Conservation (phyloP, 2,329 filamentous ascomycete species). For the Coniochaeta hoffmannii region DNA sequence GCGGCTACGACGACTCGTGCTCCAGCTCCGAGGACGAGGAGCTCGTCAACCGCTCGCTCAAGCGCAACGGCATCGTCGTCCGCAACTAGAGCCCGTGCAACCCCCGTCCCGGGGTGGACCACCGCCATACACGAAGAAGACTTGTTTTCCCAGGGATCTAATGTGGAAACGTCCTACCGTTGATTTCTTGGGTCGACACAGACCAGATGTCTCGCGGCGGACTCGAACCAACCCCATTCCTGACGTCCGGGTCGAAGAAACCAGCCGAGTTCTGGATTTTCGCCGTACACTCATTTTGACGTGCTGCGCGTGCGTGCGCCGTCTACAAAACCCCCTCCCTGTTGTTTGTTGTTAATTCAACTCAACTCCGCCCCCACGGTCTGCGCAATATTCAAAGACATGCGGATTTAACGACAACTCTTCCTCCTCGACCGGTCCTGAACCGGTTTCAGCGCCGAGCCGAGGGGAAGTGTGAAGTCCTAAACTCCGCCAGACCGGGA, state of each 20-base stretch:
- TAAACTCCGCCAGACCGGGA: neutral
- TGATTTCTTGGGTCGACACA: neutral
- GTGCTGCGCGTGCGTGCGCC: neutral
- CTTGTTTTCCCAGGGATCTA: neutral
- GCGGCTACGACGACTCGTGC: conserved; percentile 68
- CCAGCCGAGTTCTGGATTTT: neutral
- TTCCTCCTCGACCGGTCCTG: neutral
- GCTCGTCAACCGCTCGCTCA: conserved; percentile 43
- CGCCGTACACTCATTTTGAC: conserved; percentile 3
- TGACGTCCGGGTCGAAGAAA: conserved; percentile 2
- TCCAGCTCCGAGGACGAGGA: conserved; percentile 58
- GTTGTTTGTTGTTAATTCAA: conserved; percentile 5
- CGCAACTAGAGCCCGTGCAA: conserved; percentile 20
- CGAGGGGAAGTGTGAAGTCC: neutral
- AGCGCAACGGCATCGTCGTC: conserved; percentile 59
- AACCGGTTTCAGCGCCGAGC: neutral
- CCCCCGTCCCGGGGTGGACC: neutral
- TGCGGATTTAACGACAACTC: neutral
- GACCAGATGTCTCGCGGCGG: neutral
- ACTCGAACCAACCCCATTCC: neutral
- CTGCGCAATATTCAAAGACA: neutral
- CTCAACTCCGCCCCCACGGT: neutral
- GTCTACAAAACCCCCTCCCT: neutral
- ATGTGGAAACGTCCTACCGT: neutral
- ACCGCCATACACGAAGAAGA: neutral